Base-by-base conservation (phyloP, 768 basidiomycete species). In the Boletus pseudopeckii region DNA sequence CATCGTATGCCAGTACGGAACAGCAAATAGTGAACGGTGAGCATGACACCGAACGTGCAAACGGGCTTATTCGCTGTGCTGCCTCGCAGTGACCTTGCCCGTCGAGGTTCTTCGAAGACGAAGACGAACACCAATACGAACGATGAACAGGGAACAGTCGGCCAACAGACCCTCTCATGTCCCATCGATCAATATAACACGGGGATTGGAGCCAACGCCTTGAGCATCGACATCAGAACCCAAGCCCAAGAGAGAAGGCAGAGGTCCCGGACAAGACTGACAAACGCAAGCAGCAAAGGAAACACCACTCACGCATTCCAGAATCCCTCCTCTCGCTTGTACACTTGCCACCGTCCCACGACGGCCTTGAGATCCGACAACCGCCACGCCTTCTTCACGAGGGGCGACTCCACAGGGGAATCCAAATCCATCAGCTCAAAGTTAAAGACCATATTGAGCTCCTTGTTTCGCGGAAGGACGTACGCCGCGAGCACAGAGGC, bases 401-500 rank as follows among this genome's bases (percentile, higher is more conserved):
- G 72, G 20, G 78, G 74, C 17, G 63, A 61, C 20, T 71, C 65
- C 26, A 73, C 68, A 7, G 77, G 72, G 5, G 77, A 71, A 67
- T 86, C 86, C 50, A 85, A 60, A 52, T 81, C 79, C 75, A 84
- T 80, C 20, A 80, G 59, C 47, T 87, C 83, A 60, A 85, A 86
- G 13, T 80, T 75, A 66, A 88, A 86, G 30, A 84, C 76, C 80
- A 81, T 84, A 62, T 86, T 72, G 24, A 86, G 77, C 62, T 86
- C 82, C 52, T 82, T 78, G 66, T 82, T 81, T 14, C 53, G 56
- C 0, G 84, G 81, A 3, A 82, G 75, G 38, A 80, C 79, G 63
- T 87, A 84, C 44, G 72, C 69, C 10, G 82, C 80, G 13, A 89
- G 67, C 53, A 74, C 69, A 8, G 74, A 67, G 7, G 81, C 69